Conservation (phyloP, 2,329 filamentous ascomycete genomes). For the Xylaria sp. region DNA sequence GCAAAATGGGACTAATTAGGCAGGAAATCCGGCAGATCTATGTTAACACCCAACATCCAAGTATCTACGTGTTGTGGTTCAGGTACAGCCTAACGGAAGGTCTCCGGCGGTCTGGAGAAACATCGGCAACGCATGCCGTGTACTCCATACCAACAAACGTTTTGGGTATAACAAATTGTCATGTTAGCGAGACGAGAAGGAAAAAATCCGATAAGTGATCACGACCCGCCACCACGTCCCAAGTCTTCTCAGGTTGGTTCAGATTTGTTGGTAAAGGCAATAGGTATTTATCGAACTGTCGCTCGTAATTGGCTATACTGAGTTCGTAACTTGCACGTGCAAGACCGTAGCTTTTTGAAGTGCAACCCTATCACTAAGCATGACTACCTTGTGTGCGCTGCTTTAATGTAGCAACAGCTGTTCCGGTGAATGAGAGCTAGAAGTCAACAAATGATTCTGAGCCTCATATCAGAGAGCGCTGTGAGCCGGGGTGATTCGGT, state of each 20-base stretch:
- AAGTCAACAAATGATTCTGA: background rate
- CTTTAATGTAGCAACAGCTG: constrained; percentile 19
- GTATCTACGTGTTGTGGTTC: background rate
- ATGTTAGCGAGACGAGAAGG: background rate
- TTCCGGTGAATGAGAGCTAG: constrained; percentile 14
- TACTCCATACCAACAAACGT: background rate
- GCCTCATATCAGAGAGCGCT: constrained; percentile 22
- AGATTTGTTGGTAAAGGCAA: background rate
- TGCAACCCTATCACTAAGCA: constrained; percentile 24
- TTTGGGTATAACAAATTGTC: background rate
- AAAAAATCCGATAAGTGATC: background rate
- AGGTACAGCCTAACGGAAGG: constrained; percentile 20
- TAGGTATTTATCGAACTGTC: background rate
- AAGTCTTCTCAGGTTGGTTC: background rate
- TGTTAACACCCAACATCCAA: background rate
- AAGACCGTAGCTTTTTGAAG: background rate
- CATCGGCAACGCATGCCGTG: constrained; percentile 4
- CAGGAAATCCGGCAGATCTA: background rate
- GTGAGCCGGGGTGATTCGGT: constrained; percentile 3
- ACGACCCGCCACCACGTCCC: too few relatives aligned
- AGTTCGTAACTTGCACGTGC: constrained; percentile 9
- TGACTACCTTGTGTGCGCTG: constrained; percentile 7
- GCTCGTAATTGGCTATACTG: background rate
- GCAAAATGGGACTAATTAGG: background rate
- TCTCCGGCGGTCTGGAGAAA: constrained; percentile 28